phyloP scores from a whole-genome alignment of 768 basidiomycete species.

The Pleurotus ostreatus region DNA sequence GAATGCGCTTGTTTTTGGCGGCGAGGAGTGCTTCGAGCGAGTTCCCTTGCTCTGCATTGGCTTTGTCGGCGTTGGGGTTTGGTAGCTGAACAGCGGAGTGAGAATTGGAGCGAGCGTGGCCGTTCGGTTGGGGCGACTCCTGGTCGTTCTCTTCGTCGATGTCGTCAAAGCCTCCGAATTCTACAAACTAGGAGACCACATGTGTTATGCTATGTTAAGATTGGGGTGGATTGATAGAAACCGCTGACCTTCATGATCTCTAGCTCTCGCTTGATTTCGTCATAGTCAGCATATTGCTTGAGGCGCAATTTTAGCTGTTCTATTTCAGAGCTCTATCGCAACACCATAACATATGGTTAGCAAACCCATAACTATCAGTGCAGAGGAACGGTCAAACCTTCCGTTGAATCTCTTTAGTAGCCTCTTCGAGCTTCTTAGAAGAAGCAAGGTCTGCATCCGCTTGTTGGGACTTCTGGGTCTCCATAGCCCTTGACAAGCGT shows the following conservation, averaged over 20 bases:
- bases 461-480: conserved; percentile 50
- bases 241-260: conserved; percentile 92
- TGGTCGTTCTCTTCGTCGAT: conserved; percentile 53
- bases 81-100: conserved; percentile 66
- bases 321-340: conserved; percentile 54
- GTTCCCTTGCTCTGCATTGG: conserved; percentile 69
- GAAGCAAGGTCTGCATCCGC: conserved; percentile 42
- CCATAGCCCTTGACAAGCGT: conserved; percentile 61
- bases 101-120: conserved; percentile 18
- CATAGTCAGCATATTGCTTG: conserved; percentile 80
- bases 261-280: conserved; percentile 96
- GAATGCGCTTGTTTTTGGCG: conserved; percentile 87
- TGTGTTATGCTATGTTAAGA: background rate
- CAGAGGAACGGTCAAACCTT: conserved; percentile 29
- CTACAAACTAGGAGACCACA: conserved; percentile 68
- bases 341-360: background rate
- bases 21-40: conserved; percentile 90
- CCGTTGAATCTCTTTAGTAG: conserved; percentile 54
- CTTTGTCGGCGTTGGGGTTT: conserved; percentile 85
- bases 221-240: background rate
- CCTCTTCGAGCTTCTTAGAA: conserved; percentile 56
- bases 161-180: conserved; percentile 87
- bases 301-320: conserved; percentile 67
- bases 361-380: background rate
- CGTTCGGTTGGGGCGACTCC: conserved; percentile 23